Evolutionary conservation across 1,284 basidiomycete genomes (phyloP), one percentile per base, ranked within the genome.

Genomic region (Puccinia triticina): DNA sequence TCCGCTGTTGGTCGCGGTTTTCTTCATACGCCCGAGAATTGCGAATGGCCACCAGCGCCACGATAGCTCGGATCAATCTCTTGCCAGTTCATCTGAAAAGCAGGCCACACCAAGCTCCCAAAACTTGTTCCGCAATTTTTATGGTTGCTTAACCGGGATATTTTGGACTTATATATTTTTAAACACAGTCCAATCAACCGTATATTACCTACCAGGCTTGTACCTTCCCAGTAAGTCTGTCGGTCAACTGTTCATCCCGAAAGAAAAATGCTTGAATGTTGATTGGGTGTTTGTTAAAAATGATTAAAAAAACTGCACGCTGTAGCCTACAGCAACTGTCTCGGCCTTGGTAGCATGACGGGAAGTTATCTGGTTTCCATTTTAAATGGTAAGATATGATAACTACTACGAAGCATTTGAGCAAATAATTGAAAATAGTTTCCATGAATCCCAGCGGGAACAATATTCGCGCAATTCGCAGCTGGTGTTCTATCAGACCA

Each of bases 211-310:
- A 32, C 80, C 80, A 40, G 69, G 69, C 29, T 37, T 82, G 14
- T 82, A 82, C 50, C 80, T 82, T 75, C 80, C 80, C 0, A 61
- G 80, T 82, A 67, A 82, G 78, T 57, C 16, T 34, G 1, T 55
- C 11, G 34, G 1, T 16, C 50, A 74, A 29, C 1, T 12, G 5
- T n/a, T 55, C 16, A 55, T 57, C 18, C 7, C 18, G 14, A 46
- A 74, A 34, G 11, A 7, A 10, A 77, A 66, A 50, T n/a, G 61
- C 61, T 59, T 57, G 48, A 32, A 29, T 66, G 12, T 50, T 64
- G n/a, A n/a, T 37, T 40, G 23, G 23, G n/a, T n/a, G n/a, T n/a
- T 37, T 23, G 32, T 14, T 14, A 48, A 46, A 21, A 34, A 69
- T 26, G 11, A 43, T 1, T n/a, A n/a, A 61, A 43, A 43, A 21